Conservation (phyloP, 1,139 yeast species). For the Arxiozyma bovina region DNA sequence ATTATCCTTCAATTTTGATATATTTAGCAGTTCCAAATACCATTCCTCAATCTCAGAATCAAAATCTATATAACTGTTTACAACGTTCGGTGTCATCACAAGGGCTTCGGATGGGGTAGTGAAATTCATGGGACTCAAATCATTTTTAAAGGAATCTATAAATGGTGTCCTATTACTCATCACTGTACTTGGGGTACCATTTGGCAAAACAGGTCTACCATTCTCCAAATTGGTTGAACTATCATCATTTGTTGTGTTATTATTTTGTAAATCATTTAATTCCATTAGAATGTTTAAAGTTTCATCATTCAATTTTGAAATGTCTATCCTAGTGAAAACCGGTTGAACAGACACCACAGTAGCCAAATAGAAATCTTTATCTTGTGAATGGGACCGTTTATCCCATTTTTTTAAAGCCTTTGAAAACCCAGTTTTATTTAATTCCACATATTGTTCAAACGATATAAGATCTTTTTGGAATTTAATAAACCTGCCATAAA, state of each 20-base stretch:
- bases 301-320: slow-evolving; percentile 74
- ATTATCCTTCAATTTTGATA: slow-evolving; percentile 27
- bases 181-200: not conserved
- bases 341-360: slow-evolving; percentile 96
- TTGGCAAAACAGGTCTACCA: not conserved
- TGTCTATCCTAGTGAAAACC: slow-evolving; percentile 82
- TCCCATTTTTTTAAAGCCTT: slow-evolving; percentile 97
- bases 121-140: not conserved
- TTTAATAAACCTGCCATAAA: slow-evolving; percentile 83
- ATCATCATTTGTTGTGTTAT: not conserved
- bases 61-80: slow-evolving; percentile 5
- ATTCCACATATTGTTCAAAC: slow-evolving; percentile 83
- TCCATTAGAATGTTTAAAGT: slow-evolving; percentile 51
- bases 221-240: not conserved
- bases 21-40: slow-evolving; percentile 28
- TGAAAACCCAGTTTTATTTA: slow-evolving; percentile 90
- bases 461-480: slow-evolving; percentile 82
- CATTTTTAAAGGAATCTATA: not conserved
- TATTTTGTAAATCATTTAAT: slow-evolving; percentile 60
- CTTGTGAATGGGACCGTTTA: slow-evolving; percentile 86
- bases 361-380: slow-evolving; percentile 81
- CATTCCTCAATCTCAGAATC: slow-evolving; percentile 25
- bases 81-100: not conserved
- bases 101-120: not conserved
- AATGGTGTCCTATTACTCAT: not conserved